Conservation (phyloP, 2,329 filamentous ascomycete genomes). For the Alternaria novae-zelandiae region DNA sequence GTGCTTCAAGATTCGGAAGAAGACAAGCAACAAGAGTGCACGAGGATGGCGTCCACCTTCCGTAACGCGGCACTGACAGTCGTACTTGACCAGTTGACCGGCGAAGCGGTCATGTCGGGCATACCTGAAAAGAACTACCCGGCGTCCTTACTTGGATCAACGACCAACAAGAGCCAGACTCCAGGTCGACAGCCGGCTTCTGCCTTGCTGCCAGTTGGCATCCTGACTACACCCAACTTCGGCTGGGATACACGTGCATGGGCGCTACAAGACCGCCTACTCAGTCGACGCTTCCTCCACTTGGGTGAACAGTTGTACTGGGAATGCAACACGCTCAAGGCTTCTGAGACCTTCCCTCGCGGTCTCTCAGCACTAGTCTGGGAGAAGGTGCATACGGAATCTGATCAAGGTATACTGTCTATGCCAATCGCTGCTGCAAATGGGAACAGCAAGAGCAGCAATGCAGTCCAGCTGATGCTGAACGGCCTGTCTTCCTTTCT, state of each 20-base stretch:
- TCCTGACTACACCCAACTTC: constrained; percentile 30
- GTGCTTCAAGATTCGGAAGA: constrained; percentile 41
- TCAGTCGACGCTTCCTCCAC: constrained; percentile 43
- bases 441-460: background rate
- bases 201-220: constrained; percentile 16
- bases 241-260: constrained; percentile 46
- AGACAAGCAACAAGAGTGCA: constrained; percentile 41
- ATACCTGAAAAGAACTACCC: background rate
- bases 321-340: constrained; percentile 48
- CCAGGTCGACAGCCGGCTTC: constrained; percentile 14
- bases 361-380: constrained; percentile 44
- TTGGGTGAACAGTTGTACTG: constrained; percentile 46
- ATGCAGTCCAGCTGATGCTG: background rate
- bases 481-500: too few relatives aligned
- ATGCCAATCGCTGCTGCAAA: background rate
- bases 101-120: background rate
- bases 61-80: constrained; percentile 45
- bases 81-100: constrained; percentile 29
- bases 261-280: constrained; percentile 46
- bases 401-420: background rate
- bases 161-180: background rate
- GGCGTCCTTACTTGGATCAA: background rate
- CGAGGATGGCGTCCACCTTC: constrained; percentile 39
- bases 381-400: constrained; percentile 44
- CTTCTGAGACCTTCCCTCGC: constrained; percentile 44